A percentile compares a stretch with the other conserved stretches of the same genome.
These are phyloP conservation scores for Roridomyces roridus DNA, from an alignment of 768 basidiomycete species.

Conservation along the genomic window DNA sequence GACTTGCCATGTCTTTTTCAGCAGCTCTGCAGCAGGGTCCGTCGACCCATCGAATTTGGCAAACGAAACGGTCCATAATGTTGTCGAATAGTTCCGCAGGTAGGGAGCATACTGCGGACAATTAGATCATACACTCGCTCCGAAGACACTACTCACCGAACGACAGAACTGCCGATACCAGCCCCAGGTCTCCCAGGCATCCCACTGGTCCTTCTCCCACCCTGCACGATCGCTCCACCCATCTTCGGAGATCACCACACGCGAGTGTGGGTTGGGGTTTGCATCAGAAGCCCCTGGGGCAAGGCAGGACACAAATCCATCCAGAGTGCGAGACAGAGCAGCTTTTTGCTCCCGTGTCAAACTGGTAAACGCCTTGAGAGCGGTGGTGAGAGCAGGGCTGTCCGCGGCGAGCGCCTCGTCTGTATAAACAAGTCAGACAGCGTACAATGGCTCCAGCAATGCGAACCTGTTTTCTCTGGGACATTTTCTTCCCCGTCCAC, in stretches of 20 bases:
- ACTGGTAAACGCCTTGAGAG: slow-evolving; percentile 76
- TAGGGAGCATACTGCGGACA: slow-evolving; percentile 75
- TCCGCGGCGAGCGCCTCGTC: slow-evolving; percentile 59
- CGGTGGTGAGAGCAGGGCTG: slow-evolving; percentile 71
- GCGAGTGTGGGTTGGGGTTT: slow-evolving; percentile 57
- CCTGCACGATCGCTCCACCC: slow-evolving; percentile 74
- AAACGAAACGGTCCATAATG: slow-evolving; percentile 73
- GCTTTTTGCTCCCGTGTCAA: slow-evolving; percentile 79
- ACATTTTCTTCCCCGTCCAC: slow-evolving; percentile 74
- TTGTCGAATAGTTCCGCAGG: slow-evolving; percentile 74
- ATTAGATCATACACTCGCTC: too few species aligned
- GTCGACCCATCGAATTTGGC: slow-evolving; percentile 62
- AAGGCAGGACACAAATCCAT: slow-evolving; percentile 76
- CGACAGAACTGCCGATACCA: slow-evolving; percentile 93
- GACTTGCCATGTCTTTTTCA: slow-evolving; percentile 75
- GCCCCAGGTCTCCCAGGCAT: slow-evolving; percentile 86
- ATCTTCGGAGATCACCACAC: slow-evolving; percentile 64
- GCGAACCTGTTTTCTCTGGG: slow-evolving; percentile 57
- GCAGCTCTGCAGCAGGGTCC: slow-evolving; percentile 61
- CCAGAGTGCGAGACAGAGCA: slow-evolving; percentile 73
- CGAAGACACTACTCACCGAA: slow-evolving; percentile 54
- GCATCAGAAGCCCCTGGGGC: slow-evolving; percentile 47
- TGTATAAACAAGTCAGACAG: slow-evolving; percentile 25
- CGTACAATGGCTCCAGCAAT: slow-evolving; percentile 5
- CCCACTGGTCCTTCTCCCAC: slow-evolving; percentile 82